Evolutionary conservation across 31 red algal species (phyloP), one percentile per base, ranked within the genome.

Genomic region (Asparagopsis taxiformis): DNA sequence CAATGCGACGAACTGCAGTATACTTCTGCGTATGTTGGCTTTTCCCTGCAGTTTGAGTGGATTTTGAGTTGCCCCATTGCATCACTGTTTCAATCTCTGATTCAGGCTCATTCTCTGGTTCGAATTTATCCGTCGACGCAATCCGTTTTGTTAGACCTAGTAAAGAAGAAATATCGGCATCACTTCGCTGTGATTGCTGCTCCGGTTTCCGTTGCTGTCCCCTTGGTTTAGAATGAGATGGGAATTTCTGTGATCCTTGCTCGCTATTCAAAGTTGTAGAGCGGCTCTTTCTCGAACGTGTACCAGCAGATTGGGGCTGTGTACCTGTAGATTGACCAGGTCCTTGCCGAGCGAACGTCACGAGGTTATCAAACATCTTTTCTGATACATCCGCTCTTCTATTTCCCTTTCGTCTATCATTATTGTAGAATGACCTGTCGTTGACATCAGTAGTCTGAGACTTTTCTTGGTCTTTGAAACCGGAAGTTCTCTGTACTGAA

Each of bases 261-360:
- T 46, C 41, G 13, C 41, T 13, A 13, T 28, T 62, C 19, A 6
- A 62, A 30, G 58, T 16, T 5, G 19, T 62, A n/a, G 58, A 62
- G 31, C 31, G 10, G 20, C 0, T 32, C 58, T 32, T 29, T 62
- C 3, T 28, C 16, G 20, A 32, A 3, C 29, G 23, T 3, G 4
- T 32, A 29, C 16, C 5, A 13, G n/a, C 29, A 26, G 23, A n/a
- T 32, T 13, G 23, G 16, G 5, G 25, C 6, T 4, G 26, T 32
- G 26, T 13, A 13, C 24, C 31, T n/a, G n/a, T n/a, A 22, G 15
- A 17, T 28, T 4, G 4, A 62, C 58, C 19, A 25, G 58, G 58
- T 13, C 58, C 58, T 62, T 62, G 20, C 13, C 58, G 58, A 0
- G 58, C 58, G 31, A 62, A 32, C 24, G 23, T 62, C 26, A 62